phyloP scores from a whole-genome alignment of 169 alveolate genomes.

The Cryptosporidium parvum region DNA sequence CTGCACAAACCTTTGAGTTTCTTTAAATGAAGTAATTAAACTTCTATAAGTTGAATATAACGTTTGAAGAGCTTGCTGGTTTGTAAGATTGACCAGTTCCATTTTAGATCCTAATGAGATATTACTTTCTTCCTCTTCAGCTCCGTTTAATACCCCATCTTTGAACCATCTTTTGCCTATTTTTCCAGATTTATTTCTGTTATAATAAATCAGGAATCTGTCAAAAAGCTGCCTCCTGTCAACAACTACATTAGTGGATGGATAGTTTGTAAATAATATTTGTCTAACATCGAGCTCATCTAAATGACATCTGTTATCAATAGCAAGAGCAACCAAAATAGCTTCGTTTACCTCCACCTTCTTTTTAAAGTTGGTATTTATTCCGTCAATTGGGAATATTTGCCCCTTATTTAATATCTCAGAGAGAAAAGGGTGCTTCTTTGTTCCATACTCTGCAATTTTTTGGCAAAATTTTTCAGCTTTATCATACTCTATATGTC shows the following conservation, averaged over 20 bases:
- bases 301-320: conserved; percentile 46
- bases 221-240: conserved; percentile 54
- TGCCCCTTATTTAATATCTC: neutral
- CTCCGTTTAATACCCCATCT: conserved; percentile 19
- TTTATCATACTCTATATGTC: conserved; percentile 10
- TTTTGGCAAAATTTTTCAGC: conserved; percentile 54
- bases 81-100: conserved; percentile 54
- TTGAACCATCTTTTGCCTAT: conserved; percentile 12
- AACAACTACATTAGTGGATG: conserved; percentile 8
- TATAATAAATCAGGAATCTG: conserved; percentile 34
- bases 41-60: conserved; percentile 55
- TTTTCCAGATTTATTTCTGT: neutral
- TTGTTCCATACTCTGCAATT: conserved; percentile 20
- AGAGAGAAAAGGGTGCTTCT: neutral
- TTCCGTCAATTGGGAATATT: neutral
- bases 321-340: conserved; percentile 58
- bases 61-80: conserved; percentile 65
- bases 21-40: conserved; percentile 59
- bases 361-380: neutral
- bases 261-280: conserved; percentile 50
- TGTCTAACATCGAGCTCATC: conserved; percentile 51
- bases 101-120: neutral
- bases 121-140: conserved; percentile 28
- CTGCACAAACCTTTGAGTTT: conserved; percentile 51
- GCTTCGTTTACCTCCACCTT: conserved; percentile 62